A percentile compares a stretch with the other conserved stretches of the same genome.
Conservation (phyloP, 2,329 filamentous ascomycete species). For the Teratosphaeriaceae sp. region DNA sequence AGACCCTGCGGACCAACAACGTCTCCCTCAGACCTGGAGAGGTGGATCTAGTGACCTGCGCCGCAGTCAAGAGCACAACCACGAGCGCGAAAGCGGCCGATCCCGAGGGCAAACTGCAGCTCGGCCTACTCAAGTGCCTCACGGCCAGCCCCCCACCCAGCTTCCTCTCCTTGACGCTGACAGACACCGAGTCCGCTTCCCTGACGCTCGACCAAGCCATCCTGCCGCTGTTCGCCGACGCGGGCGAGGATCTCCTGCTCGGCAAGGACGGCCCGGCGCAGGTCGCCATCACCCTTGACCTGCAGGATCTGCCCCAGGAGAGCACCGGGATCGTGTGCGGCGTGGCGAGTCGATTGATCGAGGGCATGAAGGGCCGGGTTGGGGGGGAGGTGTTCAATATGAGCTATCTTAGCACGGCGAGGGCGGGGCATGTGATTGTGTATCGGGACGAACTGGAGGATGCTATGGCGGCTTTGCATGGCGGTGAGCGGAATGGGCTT, state of each 20-base stretch:
- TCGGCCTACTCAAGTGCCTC: constrained; percentile 43
- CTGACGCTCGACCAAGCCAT: constrained; percentile 65
- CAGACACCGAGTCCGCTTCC: constrained; percentile 66
- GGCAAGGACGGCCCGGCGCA: constrained; percentile 63
- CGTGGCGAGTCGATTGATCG: constrained; percentile 74
- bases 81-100: constrained; percentile 20
- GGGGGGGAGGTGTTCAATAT: constrained; percentile 58
- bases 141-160: constrained; percentile 47
- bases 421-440: constrained; percentile 84
- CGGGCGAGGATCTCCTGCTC: constrained; percentile 58
- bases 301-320: constrained; percentile 73
- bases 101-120: constrained; percentile 37
- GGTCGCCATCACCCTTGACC: constrained; percentile 82
- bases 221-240: constrained; percentile 46
- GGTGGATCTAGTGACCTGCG: constrained; percentile 75
- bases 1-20: constrained; percentile 67
- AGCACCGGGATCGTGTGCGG: constrained; percentile 94
- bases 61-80: constrained; percentile 50
- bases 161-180: constrained; percentile 69
- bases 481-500: not conserved
- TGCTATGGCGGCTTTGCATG: not conserved
- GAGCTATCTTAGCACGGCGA: constrained; percentile 83
- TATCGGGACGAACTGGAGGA: constrained; percentile 65
- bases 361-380: constrained; percentile 50
- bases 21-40: constrained; percentile 65